Percentiles rank a stretch among this genome's conserved stretches.
These are phyloP conservation scores for Scheffersomyces illinoinensis DNA, from an alignment of 1,139 yeast species.

Conservation along the genomic window DNA sequence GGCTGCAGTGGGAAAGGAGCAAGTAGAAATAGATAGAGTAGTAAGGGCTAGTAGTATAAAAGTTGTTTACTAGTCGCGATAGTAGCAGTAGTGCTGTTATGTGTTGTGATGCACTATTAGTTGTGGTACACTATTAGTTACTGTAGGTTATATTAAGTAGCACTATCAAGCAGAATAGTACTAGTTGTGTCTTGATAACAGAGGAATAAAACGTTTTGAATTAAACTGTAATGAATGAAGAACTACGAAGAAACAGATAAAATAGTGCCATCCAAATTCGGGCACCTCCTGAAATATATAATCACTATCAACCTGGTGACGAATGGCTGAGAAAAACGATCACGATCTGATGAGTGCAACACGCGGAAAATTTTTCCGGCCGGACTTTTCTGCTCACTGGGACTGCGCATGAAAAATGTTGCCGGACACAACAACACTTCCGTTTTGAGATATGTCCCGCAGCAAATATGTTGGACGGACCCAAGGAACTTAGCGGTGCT, in stretches of 20 bases:
- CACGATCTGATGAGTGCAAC: neutral
- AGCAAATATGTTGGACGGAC: neutral
- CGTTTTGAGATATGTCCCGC: neutral
- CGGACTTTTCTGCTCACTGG: constrained; percentile 5
- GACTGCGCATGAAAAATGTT: neutral
- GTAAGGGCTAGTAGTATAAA: too few relatives aligned
- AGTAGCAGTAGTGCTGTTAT: too few relatives aligned
- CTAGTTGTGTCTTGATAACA: neutral
- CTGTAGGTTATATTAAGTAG: too few relatives aligned
- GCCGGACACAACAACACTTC: neutral
- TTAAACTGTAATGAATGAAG: neutral
- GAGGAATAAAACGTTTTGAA: neutral
- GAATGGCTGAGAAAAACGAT: neutral
- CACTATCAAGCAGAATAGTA: neutral
- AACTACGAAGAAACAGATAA: neutral
- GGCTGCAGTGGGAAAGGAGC: neutral
- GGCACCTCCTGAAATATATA: neutral
- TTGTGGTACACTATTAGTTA: too few relatives aligned
- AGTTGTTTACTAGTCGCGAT: too few relatives aligned
- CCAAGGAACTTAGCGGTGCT: neutral
- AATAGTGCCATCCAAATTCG: neutral
- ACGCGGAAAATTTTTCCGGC: constrained; percentile 10
- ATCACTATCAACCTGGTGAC: neutral
- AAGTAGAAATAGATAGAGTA: too few relatives aligned
- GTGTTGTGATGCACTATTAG: too few relatives aligned